Conservation (phyloP, 331 rosid species). For the Quercus phellos region DNA sequence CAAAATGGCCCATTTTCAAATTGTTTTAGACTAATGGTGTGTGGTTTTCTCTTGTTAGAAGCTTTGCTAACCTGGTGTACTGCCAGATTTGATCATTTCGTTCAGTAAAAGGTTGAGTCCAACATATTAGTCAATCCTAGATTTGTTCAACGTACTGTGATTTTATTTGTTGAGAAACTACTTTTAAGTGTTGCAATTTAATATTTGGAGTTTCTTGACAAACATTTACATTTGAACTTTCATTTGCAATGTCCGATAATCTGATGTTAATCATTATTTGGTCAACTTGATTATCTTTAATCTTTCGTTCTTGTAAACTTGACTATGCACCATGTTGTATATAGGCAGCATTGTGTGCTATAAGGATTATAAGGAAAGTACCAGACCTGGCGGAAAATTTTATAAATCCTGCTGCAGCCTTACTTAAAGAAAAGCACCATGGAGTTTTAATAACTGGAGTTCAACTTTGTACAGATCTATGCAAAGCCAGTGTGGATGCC, state of each 20-base stretch:
- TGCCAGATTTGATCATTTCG: neutral
- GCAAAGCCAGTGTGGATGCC: conserved; percentile 75
- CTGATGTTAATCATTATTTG: neutral
- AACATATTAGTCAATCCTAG: conserved; percentile 1
- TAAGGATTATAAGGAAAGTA: conserved; percentile 92
- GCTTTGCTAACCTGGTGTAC: neutral
- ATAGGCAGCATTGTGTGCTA: conserved; percentile 96
- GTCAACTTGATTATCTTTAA: conserved; percentile 18
- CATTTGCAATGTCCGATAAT: neutral
- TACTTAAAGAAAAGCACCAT: conserved; percentile 95
- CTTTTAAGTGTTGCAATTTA: conserved; percentile 15
- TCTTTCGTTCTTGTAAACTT: conserved; percentile 27
- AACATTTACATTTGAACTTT: neutral
- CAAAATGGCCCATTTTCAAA: neutral
- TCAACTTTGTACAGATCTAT: conserved; percentile 96
- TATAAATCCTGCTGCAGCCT: conserved; percentile 82
- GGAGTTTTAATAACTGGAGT: conserved; percentile 96
- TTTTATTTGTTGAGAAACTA: conserved; percentile 16
- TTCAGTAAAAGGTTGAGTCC: neutral
- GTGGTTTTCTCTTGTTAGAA: neutral
- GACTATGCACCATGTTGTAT: conserved; percentile 28
- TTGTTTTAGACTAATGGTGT: neutral
- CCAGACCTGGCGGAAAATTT: conserved; percentile 96
- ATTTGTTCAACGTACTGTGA: neutral
- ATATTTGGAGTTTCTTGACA: conserved; percentile 10